These are phyloP conservation scores for Fusarium ramigenum DNA, from an alignment of 2,329 filamentous ascomycete genomes.

Conservation along the genomic window DNA sequence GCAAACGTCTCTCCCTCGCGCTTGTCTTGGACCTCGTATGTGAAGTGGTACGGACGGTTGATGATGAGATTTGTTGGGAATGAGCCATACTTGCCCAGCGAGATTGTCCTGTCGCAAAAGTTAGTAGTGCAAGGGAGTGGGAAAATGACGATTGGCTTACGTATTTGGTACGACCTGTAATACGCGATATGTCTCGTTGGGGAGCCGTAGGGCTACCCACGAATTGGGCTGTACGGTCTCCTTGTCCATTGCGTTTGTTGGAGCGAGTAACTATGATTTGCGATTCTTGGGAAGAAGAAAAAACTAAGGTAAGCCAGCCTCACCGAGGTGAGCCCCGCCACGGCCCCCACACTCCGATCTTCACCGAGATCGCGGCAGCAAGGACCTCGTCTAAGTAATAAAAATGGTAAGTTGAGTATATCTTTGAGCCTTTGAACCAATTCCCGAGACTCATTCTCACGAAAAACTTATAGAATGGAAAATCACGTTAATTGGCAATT, in stretches of 20 bases:
- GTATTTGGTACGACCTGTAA: slow-evolving; percentile 69
- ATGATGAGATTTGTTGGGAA: slow-evolving; percentile 91
- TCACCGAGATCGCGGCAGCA: slow-evolving; percentile 14
- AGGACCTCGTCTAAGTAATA: background rate
- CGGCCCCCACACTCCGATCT: slow-evolving; percentile 31
- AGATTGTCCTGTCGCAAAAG: slow-evolving; percentile 72
- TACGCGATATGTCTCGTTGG: slow-evolving; percentile 66
- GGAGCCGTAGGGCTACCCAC: slow-evolving; percentile 69
- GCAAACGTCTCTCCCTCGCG: slow-evolving; percentile 70
- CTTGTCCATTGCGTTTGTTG: slow-evolving; percentile 43
- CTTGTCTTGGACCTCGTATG: slow-evolving; percentile 86
- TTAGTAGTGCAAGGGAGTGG: slow-evolving; percentile 32
- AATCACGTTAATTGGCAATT: background rate
- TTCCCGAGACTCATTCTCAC: no score
- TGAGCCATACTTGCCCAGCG: slow-evolving; percentile 89
- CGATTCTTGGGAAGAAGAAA: slow-evolving; percentile 30
- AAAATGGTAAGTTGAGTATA: background rate
- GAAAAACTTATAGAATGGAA: background rate
- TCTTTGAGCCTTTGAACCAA: no score
- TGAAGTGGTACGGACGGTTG: slow-evolving; percentile 89
- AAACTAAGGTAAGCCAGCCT: slow-evolving; percentile 39
- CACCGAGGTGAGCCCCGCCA: slow-evolving; percentile 46
- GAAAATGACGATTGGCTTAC: slow-evolving; percentile 50
- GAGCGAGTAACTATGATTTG: slow-evolving; percentile 6
- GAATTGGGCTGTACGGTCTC: slow-evolving; percentile 60